phyloP scores from a whole-genome alignment of 192 early-diverging fungal genomes.

The Globomyces pollinis-pini region DNA sequence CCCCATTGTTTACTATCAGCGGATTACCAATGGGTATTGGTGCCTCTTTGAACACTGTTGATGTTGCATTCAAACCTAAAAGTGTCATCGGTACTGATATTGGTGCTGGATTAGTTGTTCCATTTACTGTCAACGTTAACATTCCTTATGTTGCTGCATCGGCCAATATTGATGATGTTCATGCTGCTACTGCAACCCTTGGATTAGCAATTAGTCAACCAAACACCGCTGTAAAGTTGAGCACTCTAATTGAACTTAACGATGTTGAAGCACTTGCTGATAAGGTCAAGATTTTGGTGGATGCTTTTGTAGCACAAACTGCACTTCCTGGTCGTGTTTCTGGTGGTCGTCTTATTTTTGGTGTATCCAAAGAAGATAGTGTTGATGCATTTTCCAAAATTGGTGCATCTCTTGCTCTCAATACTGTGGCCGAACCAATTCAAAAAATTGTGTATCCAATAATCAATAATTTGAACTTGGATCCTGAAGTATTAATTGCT shows the following conservation, averaged over 20 bases:
- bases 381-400: slow-evolving; percentile 18
- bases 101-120: slow-evolving; percentile 1
- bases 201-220: slow-evolving; percentile 9
- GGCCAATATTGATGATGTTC: slow-evolving; percentile 10
- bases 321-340: slow-evolving; percentile 8
- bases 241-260: slow-evolving; percentile 3
- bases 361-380: slow-evolving; percentile 4
- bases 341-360: slow-evolving; percentile 8
- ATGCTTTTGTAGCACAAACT: slow-evolving; percentile 7
- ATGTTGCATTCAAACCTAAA: slow-evolving; percentile 11
- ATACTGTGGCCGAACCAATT: neutral
- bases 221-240: slow-evolving; percentile 5
- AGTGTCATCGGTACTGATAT: neutral
- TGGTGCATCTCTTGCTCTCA: slow-evolving; percentile 7
- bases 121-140: slow-evolving; percentile 18
- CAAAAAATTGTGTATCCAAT: neutral
- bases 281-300: slow-evolving; percentile 10
- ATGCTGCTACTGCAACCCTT: slow-evolving; percentile 6
- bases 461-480: neutral
- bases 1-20: slow-evolving; percentile 3
- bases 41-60: slow-evolving; percentile 10
- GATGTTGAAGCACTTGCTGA: slow-evolving; percentile 13
- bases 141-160: slow-evolving; percentile 17
- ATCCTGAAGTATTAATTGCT: neutral
- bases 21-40: slow-evolving; percentile 3